These are phyloP conservation scores for Russula vinacea DNA, from an alignment of 768 basidiomycete species.

Conservation along the genomic window DNA sequence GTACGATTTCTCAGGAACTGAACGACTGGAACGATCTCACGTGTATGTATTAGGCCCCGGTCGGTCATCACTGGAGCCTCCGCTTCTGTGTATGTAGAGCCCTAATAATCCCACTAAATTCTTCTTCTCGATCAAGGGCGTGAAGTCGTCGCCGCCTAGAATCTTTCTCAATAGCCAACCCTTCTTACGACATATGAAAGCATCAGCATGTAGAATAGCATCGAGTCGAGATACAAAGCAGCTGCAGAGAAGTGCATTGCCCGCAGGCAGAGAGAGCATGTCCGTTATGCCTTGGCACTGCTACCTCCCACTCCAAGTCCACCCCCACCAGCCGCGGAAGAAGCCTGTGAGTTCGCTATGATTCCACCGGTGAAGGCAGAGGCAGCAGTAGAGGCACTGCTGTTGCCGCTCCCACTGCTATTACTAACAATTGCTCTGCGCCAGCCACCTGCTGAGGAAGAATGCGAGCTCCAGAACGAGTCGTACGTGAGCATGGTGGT, in stretches of 20 bases:
- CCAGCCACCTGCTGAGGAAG: slow-evolving; percentile 21
- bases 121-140: background rate
- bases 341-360: background rate
- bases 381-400: background rate
- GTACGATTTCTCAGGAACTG: slow-evolving; percentile 4
- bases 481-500: slow-evolving; percentile 28
- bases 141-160: background rate
- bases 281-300: slow-evolving; percentile 6
- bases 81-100: slow-evolving; percentile 11
- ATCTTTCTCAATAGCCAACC: background rate
- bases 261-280: background rate
- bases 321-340: background rate
- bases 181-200: background rate
- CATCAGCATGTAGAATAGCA: background rate
- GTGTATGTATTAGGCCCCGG: slow-evolving; percentile 12
- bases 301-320: background rate
- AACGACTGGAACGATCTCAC: slow-evolving; percentile 20
- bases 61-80: background rate
- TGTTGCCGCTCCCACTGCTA: background rate
- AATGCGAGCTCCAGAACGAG: slow-evolving; percentile 30
- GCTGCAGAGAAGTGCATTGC: background rate
- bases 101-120: slow-evolving; percentile 3
- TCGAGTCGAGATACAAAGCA: background rate
- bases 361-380: background rate
- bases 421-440: slow-evolving; percentile 10